A percentile compares a stretch with the other conserved stretches of the same genome.
Conservation (phyloP, 2,329 filamentous ascomycete genomes). For the Hymenoscyphus fructigenus region DNA sequence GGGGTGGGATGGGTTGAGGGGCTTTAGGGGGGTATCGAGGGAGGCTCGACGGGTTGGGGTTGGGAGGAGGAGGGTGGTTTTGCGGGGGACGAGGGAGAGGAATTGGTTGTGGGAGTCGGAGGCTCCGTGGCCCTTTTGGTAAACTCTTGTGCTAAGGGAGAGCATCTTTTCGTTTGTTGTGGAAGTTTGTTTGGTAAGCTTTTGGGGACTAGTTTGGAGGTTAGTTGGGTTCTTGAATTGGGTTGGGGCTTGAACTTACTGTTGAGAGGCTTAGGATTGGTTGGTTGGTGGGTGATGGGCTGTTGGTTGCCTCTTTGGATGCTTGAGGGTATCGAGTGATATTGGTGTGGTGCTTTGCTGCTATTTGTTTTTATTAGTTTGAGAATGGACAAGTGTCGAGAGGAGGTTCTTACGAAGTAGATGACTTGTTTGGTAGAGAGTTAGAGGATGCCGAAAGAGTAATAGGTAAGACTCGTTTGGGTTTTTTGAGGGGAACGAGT, state of each 20-base stretch:
- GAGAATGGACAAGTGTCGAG: not conserved
- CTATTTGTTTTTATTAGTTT: not conserved
- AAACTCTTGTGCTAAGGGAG: too few species aligned
- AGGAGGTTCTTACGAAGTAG: not conserved
- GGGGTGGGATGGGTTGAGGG: not conserved
- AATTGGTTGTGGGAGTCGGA: too few species aligned
- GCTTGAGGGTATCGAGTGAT: not conserved
- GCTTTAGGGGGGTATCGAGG: not conserved
- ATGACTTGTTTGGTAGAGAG: not conserved
- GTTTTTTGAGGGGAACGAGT: not conserved
- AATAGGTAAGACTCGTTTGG: not conserved
- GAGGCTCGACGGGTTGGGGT: not conserved
- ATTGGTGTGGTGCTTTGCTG: not conserved
- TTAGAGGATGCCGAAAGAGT: not conserved
- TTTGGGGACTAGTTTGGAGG: not conserved
- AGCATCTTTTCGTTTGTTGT: too few species aligned
- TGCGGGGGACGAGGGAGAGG: too few species aligned
- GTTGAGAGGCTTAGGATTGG: not conserved
- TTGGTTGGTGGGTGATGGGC: not conserved
- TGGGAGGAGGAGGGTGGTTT: too few species aligned
- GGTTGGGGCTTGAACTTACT: not conserved
- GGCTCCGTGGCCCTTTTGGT: too few species aligned
- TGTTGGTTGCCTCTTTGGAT: not conserved
- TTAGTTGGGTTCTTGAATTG: not conserved
- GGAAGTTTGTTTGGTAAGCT: not conserved